Evolutionary conservation across 2,329 filamentous ascomycete genomes (phyloP).

Genomic region (Monilinia vaccinii-corymbosi): DNA sequence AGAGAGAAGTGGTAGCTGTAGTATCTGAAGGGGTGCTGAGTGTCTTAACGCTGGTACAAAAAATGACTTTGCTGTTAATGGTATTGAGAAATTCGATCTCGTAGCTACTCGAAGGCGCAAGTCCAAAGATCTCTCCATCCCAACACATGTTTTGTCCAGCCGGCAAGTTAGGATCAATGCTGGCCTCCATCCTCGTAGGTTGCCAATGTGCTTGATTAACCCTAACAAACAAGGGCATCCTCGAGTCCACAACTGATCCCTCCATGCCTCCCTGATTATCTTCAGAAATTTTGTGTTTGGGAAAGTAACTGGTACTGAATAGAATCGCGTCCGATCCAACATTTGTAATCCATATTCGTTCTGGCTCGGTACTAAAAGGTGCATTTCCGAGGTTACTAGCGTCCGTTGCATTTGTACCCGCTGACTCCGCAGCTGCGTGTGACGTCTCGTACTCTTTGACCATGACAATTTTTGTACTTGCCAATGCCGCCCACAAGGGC

Average conservation of each 20-base stretch:
- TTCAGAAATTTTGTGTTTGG: slow-evolving; percentile 30
- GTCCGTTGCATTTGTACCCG: slow-evolving; percentile 65
- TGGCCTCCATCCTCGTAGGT: slow-evolving; percentile 58
- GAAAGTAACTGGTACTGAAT: slow-evolving; percentile 63
- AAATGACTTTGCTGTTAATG: slow-evolving; percentile 55
- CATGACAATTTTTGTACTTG: slow-evolving; percentile 93
- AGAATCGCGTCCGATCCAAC: slow-evolving; percentile 69
- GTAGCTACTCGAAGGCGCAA: slow-evolving; percentile 66
- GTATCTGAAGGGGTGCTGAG: slow-evolving; percentile 22
- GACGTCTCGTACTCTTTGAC: slow-evolving; percentile 85
- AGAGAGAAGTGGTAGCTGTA: slow-evolving; percentile 25
- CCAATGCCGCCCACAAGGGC: slow-evolving; percentile 87
- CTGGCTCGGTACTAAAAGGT: slow-evolving; percentile 59
- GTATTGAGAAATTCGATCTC: slow-evolving; percentile 69
- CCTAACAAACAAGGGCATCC: slow-evolving; percentile 69
- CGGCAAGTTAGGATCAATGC: slow-evolving; percentile 30
- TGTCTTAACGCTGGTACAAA: slow-evolving; percentile 55
- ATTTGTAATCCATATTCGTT: slow-evolving; percentile 74
- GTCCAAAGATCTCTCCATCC: slow-evolving; percentile 61
- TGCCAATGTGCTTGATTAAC: slow-evolving; percentile 76
- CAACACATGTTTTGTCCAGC: slow-evolving; percentile 46
- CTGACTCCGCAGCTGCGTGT: slow-evolving; percentile 63
- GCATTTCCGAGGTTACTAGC: slow-evolving; percentile 70
- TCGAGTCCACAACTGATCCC: slow-evolving; percentile 48
- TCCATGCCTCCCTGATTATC: slow-evolving; percentile 27